These are phyloP conservation scores for Candida ipomoeae DNA, from an alignment of 805 yeast genomes.

Conservation along the genomic window DNA sequence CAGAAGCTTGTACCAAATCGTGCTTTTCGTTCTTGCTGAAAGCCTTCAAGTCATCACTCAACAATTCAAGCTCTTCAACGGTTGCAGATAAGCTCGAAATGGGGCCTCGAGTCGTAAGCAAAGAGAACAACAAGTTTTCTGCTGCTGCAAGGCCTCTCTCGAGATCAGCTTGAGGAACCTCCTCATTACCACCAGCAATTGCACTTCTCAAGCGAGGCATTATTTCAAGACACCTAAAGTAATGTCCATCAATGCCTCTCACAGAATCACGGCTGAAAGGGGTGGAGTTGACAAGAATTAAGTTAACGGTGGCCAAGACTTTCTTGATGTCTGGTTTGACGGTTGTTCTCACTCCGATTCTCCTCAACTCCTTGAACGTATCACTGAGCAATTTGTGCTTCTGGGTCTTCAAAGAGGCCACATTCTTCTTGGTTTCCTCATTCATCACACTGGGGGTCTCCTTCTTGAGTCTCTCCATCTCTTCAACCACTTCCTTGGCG, in stretches of 20 bases:
- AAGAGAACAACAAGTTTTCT: slow-evolving; percentile 62
- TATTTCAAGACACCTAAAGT: slow-evolving; percentile 69
- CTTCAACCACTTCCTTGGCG: slow-evolving; percentile 51
- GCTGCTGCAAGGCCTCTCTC: slow-evolving; percentile 72
- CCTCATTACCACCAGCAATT: slow-evolving; percentile 58
- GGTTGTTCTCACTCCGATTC: slow-evolving; percentile 70
- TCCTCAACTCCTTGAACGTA: slow-evolving; percentile 65
- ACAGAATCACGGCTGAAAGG: slow-evolving; percentile 39
- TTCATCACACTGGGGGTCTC: slow-evolving; percentile 74
- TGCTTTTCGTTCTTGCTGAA: slow-evolving; percentile 13
- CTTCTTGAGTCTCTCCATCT: slow-evolving; percentile 57
- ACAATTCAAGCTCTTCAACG: slow-evolving; percentile 13
- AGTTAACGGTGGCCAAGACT: slow-evolving; percentile 57
- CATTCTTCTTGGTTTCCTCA: slow-evolving; percentile 67
- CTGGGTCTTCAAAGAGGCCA: slow-evolving; percentile 71
- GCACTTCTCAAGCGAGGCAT: slow-evolving; percentile 74
- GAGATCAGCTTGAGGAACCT: slow-evolving; percentile 69
- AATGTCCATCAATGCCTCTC: slow-evolving; percentile 46
- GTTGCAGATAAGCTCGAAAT: slow-evolving; percentile 30
- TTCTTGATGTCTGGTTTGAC: slow-evolving; percentile 63
- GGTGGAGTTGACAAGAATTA: slow-evolving; percentile 53
- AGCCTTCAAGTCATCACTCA: slow-evolving; percentile 15
- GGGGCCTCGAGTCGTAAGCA: slow-evolving; percentile 53
- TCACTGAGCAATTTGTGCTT: slow-evolving; percentile 76
- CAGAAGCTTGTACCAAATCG: slow-evolving; percentile 16